phyloP scores from a whole-genome alignment of 1,139 yeast genomes.

The Saccharomycopsis hybrid region DNA sequence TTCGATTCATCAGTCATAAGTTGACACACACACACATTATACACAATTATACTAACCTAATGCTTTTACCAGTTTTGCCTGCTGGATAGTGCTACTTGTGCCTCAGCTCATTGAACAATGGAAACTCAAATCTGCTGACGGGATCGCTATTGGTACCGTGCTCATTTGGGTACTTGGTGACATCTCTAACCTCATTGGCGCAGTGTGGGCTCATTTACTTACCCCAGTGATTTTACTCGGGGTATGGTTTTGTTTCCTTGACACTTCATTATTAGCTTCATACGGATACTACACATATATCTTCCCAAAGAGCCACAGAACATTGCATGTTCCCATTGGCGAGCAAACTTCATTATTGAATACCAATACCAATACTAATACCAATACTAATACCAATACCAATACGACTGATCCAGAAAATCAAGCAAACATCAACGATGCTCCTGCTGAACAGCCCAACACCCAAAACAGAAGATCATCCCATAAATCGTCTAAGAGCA shows the following conservation, averaged over 20 bases:
- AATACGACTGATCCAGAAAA: neutral
- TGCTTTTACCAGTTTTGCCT: slow-evolving; percentile 37
- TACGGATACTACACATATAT: slow-evolving; percentile 49
- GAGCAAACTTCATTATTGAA: slow-evolving; percentile 1
- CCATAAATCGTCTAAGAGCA: slow-evolving; percentile 13
- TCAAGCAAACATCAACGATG: slow-evolving; percentile 15
- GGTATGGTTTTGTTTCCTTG: slow-evolving; percentile 70
- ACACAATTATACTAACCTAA: neutral
- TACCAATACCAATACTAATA: slow-evolving; percentile 22
- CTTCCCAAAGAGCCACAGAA: slow-evolving; percentile 34
- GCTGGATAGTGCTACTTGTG: slow-evolving; percentile 74
- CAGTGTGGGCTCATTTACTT: slow-evolving; percentile 64
- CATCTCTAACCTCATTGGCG: slow-evolving; percentile 57
- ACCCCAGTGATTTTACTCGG: slow-evolving; percentile 69
- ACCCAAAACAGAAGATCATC: neutral
- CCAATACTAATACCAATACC: slow-evolving; percentile 1
- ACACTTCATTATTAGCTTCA: slow-evolving; percentile 52
- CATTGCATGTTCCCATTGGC: neutral
- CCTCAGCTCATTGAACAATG: slow-evolving; percentile 83
- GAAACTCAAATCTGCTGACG: slow-evolving; percentile 72
- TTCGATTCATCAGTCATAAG: too few species aligned
- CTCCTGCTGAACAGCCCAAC: neutral
- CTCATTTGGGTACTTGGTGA: slow-evolving; percentile 73
- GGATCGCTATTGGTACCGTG: slow-evolving; percentile 66
- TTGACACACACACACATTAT: too few species aligned